phyloP scores from a whole-genome alignment of 371 early-diverging fungal genomes.

The Syncephalis fuscata region DNA sequence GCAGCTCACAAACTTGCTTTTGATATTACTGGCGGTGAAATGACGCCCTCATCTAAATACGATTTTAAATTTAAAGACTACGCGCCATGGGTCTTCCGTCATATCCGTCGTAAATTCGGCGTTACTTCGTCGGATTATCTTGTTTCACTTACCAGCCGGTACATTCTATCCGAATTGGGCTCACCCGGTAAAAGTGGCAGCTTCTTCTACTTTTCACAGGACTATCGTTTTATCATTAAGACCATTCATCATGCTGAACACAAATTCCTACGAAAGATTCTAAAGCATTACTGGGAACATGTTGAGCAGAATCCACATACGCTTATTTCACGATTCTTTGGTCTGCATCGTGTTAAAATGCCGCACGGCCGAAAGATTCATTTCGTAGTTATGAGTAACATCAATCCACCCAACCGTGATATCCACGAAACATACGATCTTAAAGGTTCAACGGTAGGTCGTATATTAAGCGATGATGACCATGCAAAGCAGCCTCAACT shows the following conservation, averaged over 20 bases:
- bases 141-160: conserved; percentile 89
- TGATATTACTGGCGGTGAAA: conserved; percentile 83
- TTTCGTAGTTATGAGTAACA: conserved; percentile 97
- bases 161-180: conserved; percentile 87
- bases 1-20: conserved; percentile 86
- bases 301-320: conserved; percentile 85
- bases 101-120: conserved; percentile 70
- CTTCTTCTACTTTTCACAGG: conserved; percentile 93
- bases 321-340: conserved; percentile 81
- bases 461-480: conserved; percentile 58
- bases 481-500: conserved; percentile 55
- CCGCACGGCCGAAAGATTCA: conserved; percentile 85
- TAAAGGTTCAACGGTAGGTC: conserved; percentile 86
- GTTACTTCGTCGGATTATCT: conserved; percentile 91
- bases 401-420: conserved; percentile 89
- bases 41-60: conserved; percentile 85
- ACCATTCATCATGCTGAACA: conserved; percentile 91
- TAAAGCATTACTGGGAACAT: conserved; percentile 80
- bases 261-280: conserved; percentile 70
- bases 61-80: conserved; percentile 98
- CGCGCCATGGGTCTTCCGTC: conserved; percentile 92
- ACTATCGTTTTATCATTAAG: conserved; percentile 95
- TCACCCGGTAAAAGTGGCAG: conserved; percentile 90
- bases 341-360: conserved; percentile 87
- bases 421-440: conserved; percentile 91